These are phyloP conservation scores for Durusdinium trenchii DNA, from an alignment of 73 alveolate species.

Conservation along the genomic window DNA sequence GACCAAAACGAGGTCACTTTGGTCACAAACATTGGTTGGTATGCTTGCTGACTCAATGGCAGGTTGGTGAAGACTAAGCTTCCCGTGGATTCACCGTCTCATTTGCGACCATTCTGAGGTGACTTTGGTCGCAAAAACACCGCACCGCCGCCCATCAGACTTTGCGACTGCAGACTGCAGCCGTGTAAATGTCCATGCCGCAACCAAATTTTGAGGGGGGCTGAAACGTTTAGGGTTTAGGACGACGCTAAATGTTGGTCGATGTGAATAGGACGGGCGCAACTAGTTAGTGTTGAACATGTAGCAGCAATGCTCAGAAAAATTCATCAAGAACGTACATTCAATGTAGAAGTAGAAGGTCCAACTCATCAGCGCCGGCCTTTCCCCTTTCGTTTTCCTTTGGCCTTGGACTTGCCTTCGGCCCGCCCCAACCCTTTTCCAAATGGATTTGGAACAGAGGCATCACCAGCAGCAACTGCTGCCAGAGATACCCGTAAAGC, in stretches of 20 bases:
- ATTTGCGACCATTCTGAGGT: background rate
- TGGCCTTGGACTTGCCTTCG: background rate
- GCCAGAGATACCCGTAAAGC: background rate
- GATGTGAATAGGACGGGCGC: background rate
- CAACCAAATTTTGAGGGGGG: background rate
- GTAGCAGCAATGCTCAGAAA: background rate
- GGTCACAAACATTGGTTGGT: slow-evolving; percentile 28
- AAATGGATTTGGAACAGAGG: background rate
- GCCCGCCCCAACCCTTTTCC: background rate
- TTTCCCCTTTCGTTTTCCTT: background rate
- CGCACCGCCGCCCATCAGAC: background rate
- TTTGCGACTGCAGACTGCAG: background rate
- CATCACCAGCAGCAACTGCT: slow-evolving; percentile 17
- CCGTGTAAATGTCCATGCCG: background rate
- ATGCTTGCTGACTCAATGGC: background rate
- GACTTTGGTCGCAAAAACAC: slow-evolving; percentile 13
- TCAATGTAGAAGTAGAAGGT: background rate
- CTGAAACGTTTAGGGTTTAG: slow-evolving; percentile 30
- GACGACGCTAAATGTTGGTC: background rate
- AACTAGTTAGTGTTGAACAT: background rate
- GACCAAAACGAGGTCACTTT: slow-evolving; percentile 26
- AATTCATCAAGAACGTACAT: background rate
- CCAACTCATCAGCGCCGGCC: background rate
- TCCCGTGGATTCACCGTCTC: background rate
- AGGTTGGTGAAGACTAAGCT: background rate